Evolutionary conservation across 2,329 filamentous ascomycete genomes (phyloP).

Genomic region (Penicillium sp.): DNA sequence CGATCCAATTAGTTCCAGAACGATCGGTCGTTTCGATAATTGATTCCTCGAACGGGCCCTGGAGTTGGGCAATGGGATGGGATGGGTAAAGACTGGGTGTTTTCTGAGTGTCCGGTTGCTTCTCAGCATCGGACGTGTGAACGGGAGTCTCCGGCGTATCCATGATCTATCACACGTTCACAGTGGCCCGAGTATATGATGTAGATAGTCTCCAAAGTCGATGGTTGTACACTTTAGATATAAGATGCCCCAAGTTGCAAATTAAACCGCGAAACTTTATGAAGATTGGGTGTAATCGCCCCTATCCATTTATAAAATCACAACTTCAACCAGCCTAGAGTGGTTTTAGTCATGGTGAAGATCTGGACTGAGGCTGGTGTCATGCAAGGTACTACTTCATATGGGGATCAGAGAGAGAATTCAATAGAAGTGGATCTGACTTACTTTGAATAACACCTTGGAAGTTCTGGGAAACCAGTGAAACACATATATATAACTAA

Average conservation of each 20-base stretch:
- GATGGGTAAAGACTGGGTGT: conserved; percentile 24
- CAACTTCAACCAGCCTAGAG: conserved; percentile 7
- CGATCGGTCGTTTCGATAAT: conserved; percentile 38
- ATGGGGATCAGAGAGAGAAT: background rate
- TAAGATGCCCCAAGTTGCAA: background rate
- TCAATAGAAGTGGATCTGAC: conserved; percentile 1
- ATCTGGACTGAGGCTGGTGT: conserved; percentile 1
- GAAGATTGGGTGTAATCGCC: background rate
- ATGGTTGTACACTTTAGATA: background rate
- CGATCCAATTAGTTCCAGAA: conserved; percentile 25
- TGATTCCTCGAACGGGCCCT: conserved; percentile 47
- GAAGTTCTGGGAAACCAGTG: background rate
- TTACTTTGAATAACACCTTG: background rate
- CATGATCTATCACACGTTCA: background rate
- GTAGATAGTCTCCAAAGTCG: background rate
- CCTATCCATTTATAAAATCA: conserved; percentile 23
- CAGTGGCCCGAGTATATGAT: background rate
- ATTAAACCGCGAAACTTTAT: background rate
- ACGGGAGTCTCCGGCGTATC: background rate
- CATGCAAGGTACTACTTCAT: conserved; percentile 7
- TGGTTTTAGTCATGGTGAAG: conserved; percentile 7
- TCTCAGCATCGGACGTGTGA: background rate
- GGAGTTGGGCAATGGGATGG: conserved; percentile 44
- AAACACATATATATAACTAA: too few relatives aligned
- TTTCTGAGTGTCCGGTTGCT: background rate